A percentile compares a stretch with the other conserved stretches of the same genome.
Evolutionary conservation across 2,329 filamentous ascomycete species (phyloP).

Genomic region (Chaetomium olivaceum): DNA sequence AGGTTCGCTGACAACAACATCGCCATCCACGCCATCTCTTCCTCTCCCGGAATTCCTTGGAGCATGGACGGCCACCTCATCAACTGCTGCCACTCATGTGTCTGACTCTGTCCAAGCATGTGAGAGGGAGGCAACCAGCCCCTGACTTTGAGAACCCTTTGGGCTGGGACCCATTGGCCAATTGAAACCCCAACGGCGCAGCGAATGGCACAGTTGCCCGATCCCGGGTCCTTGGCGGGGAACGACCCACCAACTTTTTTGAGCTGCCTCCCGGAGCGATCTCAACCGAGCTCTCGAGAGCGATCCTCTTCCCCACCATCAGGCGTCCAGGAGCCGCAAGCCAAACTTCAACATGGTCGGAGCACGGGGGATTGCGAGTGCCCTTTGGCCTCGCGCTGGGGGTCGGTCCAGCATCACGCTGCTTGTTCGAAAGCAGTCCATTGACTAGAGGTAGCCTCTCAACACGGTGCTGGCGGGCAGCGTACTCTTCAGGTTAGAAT

Average conservation of each 20-base stretch:
- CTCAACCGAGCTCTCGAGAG: conserved; percentile 5
- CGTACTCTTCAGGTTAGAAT: conserved; percentile 34
- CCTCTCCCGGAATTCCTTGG: conserved; percentile 68
- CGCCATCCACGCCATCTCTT: conserved; percentile 72
- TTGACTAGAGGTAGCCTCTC: conserved; percentile 2
- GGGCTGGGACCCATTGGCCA: conserved; percentile 25
- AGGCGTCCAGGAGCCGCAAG: conserved; percentile 12
- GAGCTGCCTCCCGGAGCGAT: conserved; percentile 13
- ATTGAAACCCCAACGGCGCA: conserved; percentile 11
- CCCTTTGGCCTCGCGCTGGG: conserved; percentile 17
- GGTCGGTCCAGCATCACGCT: conserved; percentile 11
- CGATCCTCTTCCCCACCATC: conserved; percentile 20
- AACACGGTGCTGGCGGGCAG: conserved; percentile 21
- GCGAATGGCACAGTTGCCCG: conserved; percentile 18
- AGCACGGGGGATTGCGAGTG: conserved; percentile 22
- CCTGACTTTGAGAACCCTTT: conserved; percentile 15
- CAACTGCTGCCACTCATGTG: background rate
- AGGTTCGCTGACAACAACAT: conserved; percentile 59
- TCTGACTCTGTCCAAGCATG: background rate
- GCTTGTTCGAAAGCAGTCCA: conserved; percentile 14
- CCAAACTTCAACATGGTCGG: conserved; percentile 23
- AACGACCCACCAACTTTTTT: conserved; percentile 20
- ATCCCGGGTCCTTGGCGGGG: conserved; percentile 15
- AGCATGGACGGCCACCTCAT: conserved; percentile 45
- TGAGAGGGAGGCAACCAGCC: too few relatives aligned